Base-by-base conservation (phyloP, 306 rosid genomes). In the Echinosophora koreensis region DNA sequence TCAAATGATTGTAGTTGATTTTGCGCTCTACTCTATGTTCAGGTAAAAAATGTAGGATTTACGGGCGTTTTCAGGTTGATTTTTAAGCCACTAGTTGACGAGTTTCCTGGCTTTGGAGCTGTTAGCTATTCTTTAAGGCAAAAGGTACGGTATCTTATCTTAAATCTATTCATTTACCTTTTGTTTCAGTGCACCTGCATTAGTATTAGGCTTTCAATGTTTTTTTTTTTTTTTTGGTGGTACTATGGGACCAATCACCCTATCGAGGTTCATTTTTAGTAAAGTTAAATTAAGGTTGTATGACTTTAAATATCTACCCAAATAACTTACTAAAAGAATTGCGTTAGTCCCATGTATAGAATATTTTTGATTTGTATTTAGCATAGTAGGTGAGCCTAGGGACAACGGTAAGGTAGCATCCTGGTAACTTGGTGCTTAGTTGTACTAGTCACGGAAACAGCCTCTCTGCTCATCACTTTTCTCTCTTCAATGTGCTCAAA, bases 91-190 rank as follows among this genome's bases (percentile, higher is more conserved):
- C 80, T 92, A 55, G 97, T 96, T 54, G 84, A 92, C 0, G 98
- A 91, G 85, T 88, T 96, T 74, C 99, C 98, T 4, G 93, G 99
- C 54, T 96, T 96, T 85, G 99, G 99, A 78, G 99, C 99, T 59
- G 80, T 96, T 82, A 80, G 97, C 86, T 96, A 87, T 88, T 96
- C 99, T 76, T 75, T 96, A 77, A 86, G 92, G 71, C 89, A 96
- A 76, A 96, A 96, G 99, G 99, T 91, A 73, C 12, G 63, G 12
- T 34, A 39, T 82, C 62, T 82, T 27, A 62, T 75, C 76, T 55
- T 66, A 50, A 67, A 63, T 56, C 72, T 46, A 72, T 69, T 60
- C 32, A 6, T 69, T 51, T 77, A 57, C 44, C 10, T 22, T 27
- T 12, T 39, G 66, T 74, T 41, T 62, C 38, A 30, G 38, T 38